These are phyloP conservation scores for Discostella stelligeroides DNA, from an alignment of 108 stramenopile species.

Conservation along the genomic window DNA sequence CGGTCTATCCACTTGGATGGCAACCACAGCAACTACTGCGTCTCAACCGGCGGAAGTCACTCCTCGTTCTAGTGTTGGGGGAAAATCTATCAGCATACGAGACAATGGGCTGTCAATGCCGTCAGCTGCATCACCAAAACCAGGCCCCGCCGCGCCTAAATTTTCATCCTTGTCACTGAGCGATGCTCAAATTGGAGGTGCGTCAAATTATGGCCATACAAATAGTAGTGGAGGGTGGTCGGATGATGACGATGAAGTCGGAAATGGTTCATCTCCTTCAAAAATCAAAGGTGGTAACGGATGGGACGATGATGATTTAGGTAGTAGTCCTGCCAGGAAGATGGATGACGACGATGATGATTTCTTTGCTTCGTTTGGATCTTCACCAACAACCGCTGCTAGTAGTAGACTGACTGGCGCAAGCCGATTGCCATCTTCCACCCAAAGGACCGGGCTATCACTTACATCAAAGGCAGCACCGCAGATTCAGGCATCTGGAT, in stretches of 20 bases:
- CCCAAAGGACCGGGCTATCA: constrained; percentile 24
- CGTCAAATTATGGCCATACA: constrained; percentile 25
- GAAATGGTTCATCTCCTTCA: neutral
- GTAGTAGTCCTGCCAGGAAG: constrained; percentile 17
- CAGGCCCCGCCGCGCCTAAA: constrained; percentile 38
- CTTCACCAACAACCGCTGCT: constrained; percentile 25
- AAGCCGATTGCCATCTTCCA: neutral
- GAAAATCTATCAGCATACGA: neutral
- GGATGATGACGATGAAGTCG: constrained; percentile 29
- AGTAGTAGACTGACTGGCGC: neutral
- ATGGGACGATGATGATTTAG: constrained; percentile 51
- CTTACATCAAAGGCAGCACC: constrained; percentile 36
- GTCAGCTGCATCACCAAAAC: constrained; percentile 15
- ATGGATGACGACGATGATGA: constrained; percentile 49
- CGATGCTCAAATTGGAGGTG: constrained; percentile 62
- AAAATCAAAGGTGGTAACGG: constrained; percentile 42
- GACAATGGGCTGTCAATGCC: constrained; percentile 19
- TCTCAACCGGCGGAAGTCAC: constrained; percentile 26
- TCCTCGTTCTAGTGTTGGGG: constrained; percentile 13
- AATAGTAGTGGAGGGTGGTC: constrained; percentile 24
- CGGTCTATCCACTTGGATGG: constrained; percentile 80
- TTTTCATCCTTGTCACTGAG: constrained; percentile 56
- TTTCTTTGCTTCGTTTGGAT: constrained; percentile 69
- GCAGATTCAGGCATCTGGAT: constrained; percentile 18
- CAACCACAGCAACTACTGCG: no score